phyloP scores from a whole-genome alignment of 129 eudicot species.

The Ambrosia artemisiifolia region DNA sequence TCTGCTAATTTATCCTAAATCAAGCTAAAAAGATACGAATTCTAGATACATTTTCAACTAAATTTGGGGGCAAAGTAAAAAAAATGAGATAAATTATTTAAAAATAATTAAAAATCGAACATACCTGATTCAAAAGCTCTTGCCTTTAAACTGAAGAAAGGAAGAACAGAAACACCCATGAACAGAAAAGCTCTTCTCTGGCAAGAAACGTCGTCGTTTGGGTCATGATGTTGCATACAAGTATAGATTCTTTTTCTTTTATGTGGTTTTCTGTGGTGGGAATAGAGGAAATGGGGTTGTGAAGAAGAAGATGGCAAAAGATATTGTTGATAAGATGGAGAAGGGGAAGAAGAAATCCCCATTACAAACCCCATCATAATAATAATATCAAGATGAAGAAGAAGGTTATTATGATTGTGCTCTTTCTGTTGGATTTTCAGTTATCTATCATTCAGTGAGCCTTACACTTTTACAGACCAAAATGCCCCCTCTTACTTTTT shows the following conservation, averaged over 20 bases:
- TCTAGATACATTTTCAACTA: conserved; percentile 5
- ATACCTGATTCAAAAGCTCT: conserved; percentile 32
- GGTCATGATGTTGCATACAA: conserved; percentile 34
- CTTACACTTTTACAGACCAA: conserved; percentile 21
- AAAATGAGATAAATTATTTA: not conserved
- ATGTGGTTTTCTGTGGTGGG: conserved; percentile 36
- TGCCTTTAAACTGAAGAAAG: conserved; percentile 52
- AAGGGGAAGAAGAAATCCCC: conserved; percentile 42
- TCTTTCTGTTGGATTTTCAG: conserved; percentile 7
- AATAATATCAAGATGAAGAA: no score
- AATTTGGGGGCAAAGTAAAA: not conserved
- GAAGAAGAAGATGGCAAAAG: conserved; percentile 26
- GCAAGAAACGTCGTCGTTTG: conserved; percentile 30
- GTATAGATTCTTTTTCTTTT: conserved; percentile 40
- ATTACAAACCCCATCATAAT: conserved; percentile 40
- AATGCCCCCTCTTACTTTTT: conserved; percentile 18
- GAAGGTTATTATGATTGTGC: not conserved
- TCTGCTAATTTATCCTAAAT: not conserved
- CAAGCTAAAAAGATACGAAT: conserved; percentile 4
- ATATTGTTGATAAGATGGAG: conserved; percentile 25
- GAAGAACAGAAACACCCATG: conserved; percentile 67
- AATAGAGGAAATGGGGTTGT: conserved; percentile 30
- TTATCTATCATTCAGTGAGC: not conserved
- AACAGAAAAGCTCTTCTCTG: conserved; percentile 54
- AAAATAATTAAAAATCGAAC: not conserved